Evolutionary conservation across 2,329 filamentous ascomycete species (phyloP), one percentile per base, ranked within the genome.

Genomic region (Nemania sp.): DNA sequence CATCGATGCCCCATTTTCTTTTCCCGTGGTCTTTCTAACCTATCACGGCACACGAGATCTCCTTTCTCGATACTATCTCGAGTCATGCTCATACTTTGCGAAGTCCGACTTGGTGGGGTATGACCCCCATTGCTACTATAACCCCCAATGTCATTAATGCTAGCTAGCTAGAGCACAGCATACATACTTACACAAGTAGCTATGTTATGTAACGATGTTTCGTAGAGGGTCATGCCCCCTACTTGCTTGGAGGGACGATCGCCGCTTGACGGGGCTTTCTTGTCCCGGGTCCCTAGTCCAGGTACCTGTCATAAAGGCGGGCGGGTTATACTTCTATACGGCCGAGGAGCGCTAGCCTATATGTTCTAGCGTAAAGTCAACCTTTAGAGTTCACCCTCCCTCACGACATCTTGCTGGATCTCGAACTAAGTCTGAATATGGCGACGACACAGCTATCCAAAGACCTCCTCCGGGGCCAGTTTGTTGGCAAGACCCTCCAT

Each of bases 401-500:
- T n/a, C n/a, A 47, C n/a, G 13, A 3, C 5, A 35, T 22, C 20
- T 43, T 35, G 2, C 18, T 52, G 26, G 27, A 11, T 51, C 24
- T 35, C 13, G 10, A 54, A 4, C 49, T 47, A n/a, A 52, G 45
- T 38, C 24, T 8, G 6, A 58, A 53, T 26, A 73, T 73, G 70
- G 51, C 64, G 74, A 70, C 74, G 20, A 69, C 76, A 2, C 72
- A 70, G 62, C 45, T 69, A 11, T 72, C 75, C 18, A 82, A 82
- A 62, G 78, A 82, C 43, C 68, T 78, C 27, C 77, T 85, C 29
- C 74, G 72, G 60, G 77, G 79, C 45, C 71, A 73, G 54, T 91
- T 86, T 75, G 80, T 92, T 26, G 89, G 90, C 66, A 87, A 88
- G 73, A 84, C 82, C 2, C 81, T 94, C 20, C 76, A 81, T 57